Percentiles rank a stretch among this genome's conserved stretches.
Conservation (phyloP, 73 alveolate species). For the Uronychia binucleata region DNA sequence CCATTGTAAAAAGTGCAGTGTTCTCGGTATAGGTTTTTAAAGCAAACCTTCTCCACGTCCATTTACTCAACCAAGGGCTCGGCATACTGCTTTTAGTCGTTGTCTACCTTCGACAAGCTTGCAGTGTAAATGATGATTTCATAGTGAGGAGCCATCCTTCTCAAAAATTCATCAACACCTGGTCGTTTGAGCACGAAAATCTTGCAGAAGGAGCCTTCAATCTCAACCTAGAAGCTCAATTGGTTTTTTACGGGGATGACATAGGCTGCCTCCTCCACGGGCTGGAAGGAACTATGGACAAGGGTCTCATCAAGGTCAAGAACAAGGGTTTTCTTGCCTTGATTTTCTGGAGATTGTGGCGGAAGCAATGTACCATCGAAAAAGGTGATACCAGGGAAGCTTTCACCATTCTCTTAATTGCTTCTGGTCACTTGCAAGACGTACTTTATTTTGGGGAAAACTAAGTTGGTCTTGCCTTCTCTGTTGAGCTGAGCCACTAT, state of each 20-base stretch:
- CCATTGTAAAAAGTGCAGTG: slow-evolving; percentile 85
- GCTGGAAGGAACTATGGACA: slow-evolving; percentile 70
- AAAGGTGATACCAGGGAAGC: not conserved
- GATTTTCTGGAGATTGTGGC: not conserved
- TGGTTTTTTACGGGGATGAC: slow-evolving; percentile 21
- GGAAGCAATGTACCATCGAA: not conserved
- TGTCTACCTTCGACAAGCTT: slow-evolving; percentile 45
- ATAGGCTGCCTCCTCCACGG: slow-evolving; percentile 39
- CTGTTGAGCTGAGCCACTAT: not conserved
- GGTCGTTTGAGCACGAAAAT: slow-evolving; percentile 64
- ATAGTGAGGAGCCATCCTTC: slow-evolving; percentile 33
- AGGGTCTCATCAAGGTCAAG: slow-evolving; percentile 80
- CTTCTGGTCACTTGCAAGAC: not conserved
- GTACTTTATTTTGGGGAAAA: not conserved
- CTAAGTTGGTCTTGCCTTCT: not conserved
- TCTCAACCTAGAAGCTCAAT: slow-evolving; percentile 26
- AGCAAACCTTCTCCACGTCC: slow-evolving; percentile 59
- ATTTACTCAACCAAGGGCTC: slow-evolving; percentile 79
- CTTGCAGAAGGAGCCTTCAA: slow-evolving; percentile 51
- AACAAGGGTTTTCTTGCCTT: slow-evolving; percentile 54
- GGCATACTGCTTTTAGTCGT: slow-evolving; percentile 62
- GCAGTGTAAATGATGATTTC: slow-evolving; percentile 77
- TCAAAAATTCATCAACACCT: slow-evolving; percentile 51
- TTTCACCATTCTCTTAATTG: not conserved
- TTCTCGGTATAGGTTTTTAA: slow-evolving; percentile 78